Evolutionary conservation across 164 flowering plant genomes (phyloP), one percentile per base, ranked within the genome.

Genomic region (Taxillus chinensis): DNA sequence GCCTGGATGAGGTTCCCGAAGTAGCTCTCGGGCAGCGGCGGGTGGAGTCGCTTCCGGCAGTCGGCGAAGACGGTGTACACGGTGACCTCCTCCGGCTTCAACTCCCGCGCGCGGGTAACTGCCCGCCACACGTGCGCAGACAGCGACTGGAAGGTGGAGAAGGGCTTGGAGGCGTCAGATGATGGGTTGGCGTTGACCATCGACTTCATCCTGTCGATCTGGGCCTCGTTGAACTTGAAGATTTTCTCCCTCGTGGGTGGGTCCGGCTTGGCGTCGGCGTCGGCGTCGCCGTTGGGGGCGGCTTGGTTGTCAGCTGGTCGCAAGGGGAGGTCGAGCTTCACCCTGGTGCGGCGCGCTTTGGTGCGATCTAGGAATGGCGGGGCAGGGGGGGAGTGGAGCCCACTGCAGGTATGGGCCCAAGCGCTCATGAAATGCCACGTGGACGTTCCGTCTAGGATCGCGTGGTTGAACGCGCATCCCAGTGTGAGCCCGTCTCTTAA

Each of bases 371-470:
- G 85, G 78, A 86, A 85, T 0, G 98, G 97, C 27, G 57, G 80
- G 80, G 72, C 77, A 5, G 95, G 78, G 53, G 79, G 62, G 37
- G 79, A 58, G 9, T 67, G 50, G 59, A 83, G 41, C 37, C 95
- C 97, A 15, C 69, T 66, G 68, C 87, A 82, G 62, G 80, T 65
- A 71, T 85, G 80, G 48, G 96, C 97, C 98, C 97, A 93, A 0
- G 98, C 80, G 71, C 80, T 81, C 96, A 93, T 86, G 85, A 93
- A 93, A 74, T 93, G 97, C 98, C 98, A 93, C 67, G 97, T 90
- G 68, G 97, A 77, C 51, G 83, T 74, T 0, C 97, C 98, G 45
- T 93, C 98, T 0, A 93, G 78, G 67, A 93, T 66, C 0, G 90
- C 97, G 66, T 93, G 98, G 80, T 93, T 93, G 81, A 93, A 86